Conservation (phyloP, 2,329 filamentous ascomycete genomes). For the Westerdykella sp. region DNA sequence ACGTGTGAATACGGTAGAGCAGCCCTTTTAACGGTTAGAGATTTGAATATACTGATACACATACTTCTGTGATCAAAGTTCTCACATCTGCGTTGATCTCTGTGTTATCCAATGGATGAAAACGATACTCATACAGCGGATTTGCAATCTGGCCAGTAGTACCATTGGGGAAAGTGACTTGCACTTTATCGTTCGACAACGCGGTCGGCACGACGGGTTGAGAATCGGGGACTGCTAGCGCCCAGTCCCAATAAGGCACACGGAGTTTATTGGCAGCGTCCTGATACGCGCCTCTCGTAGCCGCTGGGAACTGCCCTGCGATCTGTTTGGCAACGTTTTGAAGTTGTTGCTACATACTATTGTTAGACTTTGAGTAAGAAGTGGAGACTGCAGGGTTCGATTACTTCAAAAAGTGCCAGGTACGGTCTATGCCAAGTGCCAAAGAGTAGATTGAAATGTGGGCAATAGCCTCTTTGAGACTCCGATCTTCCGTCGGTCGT, state of each 20-base stretch:
- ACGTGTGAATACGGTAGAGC: neutral
- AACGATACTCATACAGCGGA: constrained; percentile 35
- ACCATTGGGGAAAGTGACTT: constrained; percentile 34
- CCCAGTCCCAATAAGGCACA: constrained; percentile 44
- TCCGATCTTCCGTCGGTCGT: constrained; percentile 44
- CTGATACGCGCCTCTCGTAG: constrained; percentile 29
- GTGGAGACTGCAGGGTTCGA: neutral
- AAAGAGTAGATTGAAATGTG: constrained; percentile 70
- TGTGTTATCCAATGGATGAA: constrained; percentile 52
- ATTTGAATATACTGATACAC: too few relatives aligned
- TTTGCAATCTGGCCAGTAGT: constrained; percentile 24
- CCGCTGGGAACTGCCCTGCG: constrained; percentile 32
- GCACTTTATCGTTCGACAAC: constrained; percentile 31
- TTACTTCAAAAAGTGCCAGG: constrained; percentile 53
- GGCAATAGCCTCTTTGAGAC: constrained; percentile 57
- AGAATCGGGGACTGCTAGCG: constrained; percentile 23
- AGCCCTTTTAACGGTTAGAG: constrained; percentile 2
- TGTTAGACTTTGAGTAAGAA: neutral
- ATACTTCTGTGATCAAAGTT: constrained; percentile 4
- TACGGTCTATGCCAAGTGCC: constrained; percentile 78
- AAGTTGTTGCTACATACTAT: constrained; percentile 30
- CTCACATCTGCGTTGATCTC: constrained; percentile 36
- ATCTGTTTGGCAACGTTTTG: constrained; percentile 32
- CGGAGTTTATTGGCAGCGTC: constrained; percentile 35
- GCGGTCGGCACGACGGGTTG: constrained; percentile 30